Evolutionary conservation across 2,329 filamentous ascomycete species (phyloP).

Genomic region (Aureobasidium leucospermi): DNA sequence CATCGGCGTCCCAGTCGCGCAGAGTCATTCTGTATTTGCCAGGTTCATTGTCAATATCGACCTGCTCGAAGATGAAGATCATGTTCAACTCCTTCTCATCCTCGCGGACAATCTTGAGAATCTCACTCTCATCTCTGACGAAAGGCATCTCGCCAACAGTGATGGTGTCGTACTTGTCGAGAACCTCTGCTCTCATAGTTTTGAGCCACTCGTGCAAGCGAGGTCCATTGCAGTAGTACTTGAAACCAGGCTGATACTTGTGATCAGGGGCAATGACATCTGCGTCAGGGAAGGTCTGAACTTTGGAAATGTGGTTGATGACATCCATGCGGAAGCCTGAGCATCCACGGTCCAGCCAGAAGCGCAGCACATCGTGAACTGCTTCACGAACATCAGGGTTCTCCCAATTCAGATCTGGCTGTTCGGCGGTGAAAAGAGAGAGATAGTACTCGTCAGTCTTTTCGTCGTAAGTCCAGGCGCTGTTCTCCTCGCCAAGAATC

Average conservation of each 20-base stretch:
- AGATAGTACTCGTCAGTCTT: conserved; percentile 41
- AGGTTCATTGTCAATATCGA: conserved; percentile 32
- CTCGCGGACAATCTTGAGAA: conserved; percentile 36
- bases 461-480: conserved; percentile 41
- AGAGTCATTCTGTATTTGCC: conserved; percentile 29
- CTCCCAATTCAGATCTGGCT: conserved; percentile 45
- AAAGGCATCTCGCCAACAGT: conserved; percentile 57
- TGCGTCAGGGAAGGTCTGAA: conserved; percentile 36
- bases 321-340: conserved; percentile 44
- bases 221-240: conserved; percentile 51
- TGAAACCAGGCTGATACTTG: conserved; percentile 41
- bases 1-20: conserved; percentile 35
- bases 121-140: conserved; percentile 37
- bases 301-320: conserved; percentile 43
- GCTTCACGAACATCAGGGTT: conserved; percentile 37
- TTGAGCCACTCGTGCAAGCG: conserved; percentile 51
- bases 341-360: conserved; percentile 42
- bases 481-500: conserved; percentile 29
- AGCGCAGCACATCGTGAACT: conserved; percentile 40
- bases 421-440: conserved; percentile 39
- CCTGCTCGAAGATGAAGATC: conserved; percentile 43
- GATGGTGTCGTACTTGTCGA: conserved; percentile 51
- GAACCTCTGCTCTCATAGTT: conserved; percentile 43
- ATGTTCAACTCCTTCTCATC: conserved; percentile 38
- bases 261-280: conserved; percentile 32